Evolutionary conservation across 306 rosid species (phyloP).

Genomic region (Prinsepia uniflora): DNA sequence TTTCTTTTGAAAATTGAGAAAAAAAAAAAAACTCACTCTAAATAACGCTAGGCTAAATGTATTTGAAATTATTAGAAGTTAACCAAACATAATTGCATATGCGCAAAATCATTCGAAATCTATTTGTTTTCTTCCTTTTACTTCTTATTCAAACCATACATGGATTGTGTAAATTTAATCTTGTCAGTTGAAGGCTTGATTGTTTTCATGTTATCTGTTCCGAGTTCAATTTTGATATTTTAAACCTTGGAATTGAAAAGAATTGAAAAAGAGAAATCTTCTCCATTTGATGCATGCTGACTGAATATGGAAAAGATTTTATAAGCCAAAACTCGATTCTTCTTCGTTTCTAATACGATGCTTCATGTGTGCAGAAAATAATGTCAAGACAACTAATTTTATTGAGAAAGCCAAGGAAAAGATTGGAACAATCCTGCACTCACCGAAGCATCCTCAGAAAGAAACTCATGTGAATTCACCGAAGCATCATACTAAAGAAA

Average conservation of each 20-base stretch:
- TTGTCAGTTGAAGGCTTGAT: neutral
- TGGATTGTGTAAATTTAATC: neutral
- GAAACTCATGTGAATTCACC: conserved; percentile 36
- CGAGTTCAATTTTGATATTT: neutral
- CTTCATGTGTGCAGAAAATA: conserved; percentile 40
- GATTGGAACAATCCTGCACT: conserved; percentile 41
- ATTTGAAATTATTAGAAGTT: no score
- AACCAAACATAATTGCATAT: no score
- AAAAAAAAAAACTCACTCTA: no score
- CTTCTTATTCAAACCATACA: no score
- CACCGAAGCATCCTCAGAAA: conserved; percentile 39
- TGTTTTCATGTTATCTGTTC: neutral
- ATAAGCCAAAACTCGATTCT: neutral
- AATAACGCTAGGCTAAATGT: no score
- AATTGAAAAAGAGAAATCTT: neutral
- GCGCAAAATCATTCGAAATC: no score
- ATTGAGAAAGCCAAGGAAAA: conserved; percentile 46
- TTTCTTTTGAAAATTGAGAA: no score
- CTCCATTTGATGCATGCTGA: conserved; percentile 3
- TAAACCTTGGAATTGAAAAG: neutral
- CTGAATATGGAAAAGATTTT: conserved; percentile 3
- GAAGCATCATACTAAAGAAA: conserved; percentile 49
- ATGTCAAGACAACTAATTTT: conserved; percentile 27
- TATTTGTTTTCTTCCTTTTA: no score
- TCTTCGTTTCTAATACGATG: conserved; percentile 1